A percentile compares a stretch with the other conserved stretches of the same genome.
phyloP scores from a whole-genome alignment of 2,329 filamentous ascomycete species.

The Arthroderma sp. region DNA sequence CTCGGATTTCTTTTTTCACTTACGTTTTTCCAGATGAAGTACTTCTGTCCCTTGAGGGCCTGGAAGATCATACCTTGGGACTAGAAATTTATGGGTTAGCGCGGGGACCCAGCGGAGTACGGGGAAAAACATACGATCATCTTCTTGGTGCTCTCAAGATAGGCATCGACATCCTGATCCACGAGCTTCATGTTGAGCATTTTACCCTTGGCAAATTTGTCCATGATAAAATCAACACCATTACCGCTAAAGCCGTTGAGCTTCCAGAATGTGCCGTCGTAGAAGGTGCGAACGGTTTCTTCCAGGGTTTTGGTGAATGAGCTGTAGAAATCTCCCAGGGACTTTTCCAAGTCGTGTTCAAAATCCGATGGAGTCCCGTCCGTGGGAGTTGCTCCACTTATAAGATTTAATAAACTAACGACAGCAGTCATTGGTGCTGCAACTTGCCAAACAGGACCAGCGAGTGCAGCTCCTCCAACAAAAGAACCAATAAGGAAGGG shows the following conservation, averaged over 20 bases:
- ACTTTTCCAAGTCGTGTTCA: not conserved
- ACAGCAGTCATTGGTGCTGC: not conserved
- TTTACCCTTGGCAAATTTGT: conserved; percentile 1
- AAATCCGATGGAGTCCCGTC: not conserved
- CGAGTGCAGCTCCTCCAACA: not conserved
- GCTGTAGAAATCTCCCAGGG: not conserved
- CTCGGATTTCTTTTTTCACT: too few relatives aligned
- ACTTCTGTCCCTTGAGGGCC: not conserved
- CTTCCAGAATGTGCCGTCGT: not conserved
- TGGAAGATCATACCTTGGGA: not conserved
- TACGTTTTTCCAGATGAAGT: conserved; percentile 1
- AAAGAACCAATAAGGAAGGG: conserved; percentile 1
- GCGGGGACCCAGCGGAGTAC: not conserved
- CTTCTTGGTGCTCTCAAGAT: not conserved
- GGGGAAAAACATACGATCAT: not conserved
- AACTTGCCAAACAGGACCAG: not conserved
- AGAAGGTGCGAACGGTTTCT: not conserved
- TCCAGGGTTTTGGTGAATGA: not conserved
- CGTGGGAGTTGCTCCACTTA: not conserved
- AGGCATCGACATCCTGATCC: not conserved
- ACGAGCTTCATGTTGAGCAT: not conserved
- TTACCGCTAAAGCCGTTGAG: not conserved
- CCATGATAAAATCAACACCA: not conserved
- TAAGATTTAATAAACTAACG: not conserved
- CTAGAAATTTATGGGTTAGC: not conserved